phyloP scores from a whole-genome alignment of 345 rosid genomes.

The Bruguiera parviflora region DNA sequence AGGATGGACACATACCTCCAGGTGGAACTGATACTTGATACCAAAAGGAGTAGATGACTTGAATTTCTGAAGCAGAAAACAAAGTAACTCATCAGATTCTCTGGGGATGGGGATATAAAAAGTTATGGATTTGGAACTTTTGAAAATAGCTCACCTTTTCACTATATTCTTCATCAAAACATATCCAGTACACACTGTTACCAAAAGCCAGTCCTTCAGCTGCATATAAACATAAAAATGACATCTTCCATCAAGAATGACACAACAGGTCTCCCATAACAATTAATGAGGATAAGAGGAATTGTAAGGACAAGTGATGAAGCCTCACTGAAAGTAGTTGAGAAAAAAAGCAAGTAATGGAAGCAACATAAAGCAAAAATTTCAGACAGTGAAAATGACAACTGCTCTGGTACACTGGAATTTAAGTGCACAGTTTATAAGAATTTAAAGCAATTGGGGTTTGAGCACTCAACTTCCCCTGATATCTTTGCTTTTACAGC shows the following conservation, averaged over 20 bases:
- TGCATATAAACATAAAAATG: conserved; percentile 41
- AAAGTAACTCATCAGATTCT: conserved; percentile 18
- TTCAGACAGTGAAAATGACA: too few relatives aligned
- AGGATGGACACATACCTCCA: conserved; percentile 55
- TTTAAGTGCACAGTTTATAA: too few relatives aligned
- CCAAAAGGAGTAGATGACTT: conserved; percentile 75
- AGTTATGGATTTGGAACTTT: neutral
- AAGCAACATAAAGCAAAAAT: too few relatives aligned
- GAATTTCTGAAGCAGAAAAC: conserved; percentile 60
- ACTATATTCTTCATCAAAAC: conserved; percentile 75
- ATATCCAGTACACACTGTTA: conserved; percentile 86
- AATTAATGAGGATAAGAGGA: too few relatives aligned
- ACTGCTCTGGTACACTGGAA: too few relatives aligned
- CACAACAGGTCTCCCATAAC: conserved; percentile 11
- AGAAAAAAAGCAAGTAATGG: too few relatives aligned
- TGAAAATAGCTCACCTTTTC: conserved; percentile 49
- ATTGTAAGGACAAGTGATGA: too few relatives aligned
- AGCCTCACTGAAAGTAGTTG: too few relatives aligned
- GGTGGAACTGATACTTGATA: conserved; percentile 83
- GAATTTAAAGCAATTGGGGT: too few relatives aligned
- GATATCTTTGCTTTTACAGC: too few relatives aligned
- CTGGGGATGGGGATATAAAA: neutral
- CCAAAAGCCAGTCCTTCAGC: conserved; percentile 71
- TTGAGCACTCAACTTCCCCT: too few relatives aligned
- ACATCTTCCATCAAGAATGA: conserved; percentile 22